phyloP scores from a whole-genome alignment of 768 basidiomycete genomes.

The Coprinopsis strossmayeri region DNA sequence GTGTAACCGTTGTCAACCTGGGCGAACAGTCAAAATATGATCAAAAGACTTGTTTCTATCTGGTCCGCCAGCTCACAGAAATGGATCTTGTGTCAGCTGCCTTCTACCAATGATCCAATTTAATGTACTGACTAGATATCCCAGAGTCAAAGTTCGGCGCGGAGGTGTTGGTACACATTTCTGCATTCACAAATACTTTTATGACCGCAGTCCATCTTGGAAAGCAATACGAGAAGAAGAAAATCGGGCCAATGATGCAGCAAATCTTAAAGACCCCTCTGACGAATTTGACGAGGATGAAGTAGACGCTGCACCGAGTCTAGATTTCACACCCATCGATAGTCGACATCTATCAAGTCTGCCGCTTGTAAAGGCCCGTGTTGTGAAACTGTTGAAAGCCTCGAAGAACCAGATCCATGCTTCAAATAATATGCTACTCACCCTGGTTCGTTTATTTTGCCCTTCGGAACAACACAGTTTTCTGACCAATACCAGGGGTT shows the following conservation, averaged over 20 bases:
- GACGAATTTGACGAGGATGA: constrained; percentile 31
- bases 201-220: constrained; percentile 71
- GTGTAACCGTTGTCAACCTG: constrained; percentile 72
- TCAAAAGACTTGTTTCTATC: constrained; percentile 86
- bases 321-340: constrained; percentile 70
- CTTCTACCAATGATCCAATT: not conserved
- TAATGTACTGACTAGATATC: constrained; percentile 6
- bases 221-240: constrained; percentile 71
- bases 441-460: constrained; percentile 47
- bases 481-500: constrained; percentile 50
- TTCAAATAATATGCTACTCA: constrained; percentile 70
- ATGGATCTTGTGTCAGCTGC: constrained; percentile 63
- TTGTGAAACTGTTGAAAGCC: constrained; percentile 65
- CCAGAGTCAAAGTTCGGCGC: constrained; percentile 68
- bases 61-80: constrained; percentile 68
- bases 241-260: constrained; percentile 34
- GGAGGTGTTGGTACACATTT: constrained; percentile 74
- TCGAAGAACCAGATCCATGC: constrained; percentile 67
- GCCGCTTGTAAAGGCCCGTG: constrained; percentile 60
- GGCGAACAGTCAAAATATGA: constrained; percentile 77
- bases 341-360: constrained; percentile 72
- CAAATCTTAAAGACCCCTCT: constrained; percentile 18
- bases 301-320: constrained; percentile 17
- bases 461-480: not conserved
- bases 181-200: constrained; percentile 81